Evolutionary conservation across 768 basidiomycete species (phyloP), one percentile per base, ranked within the genome.

Genomic region (Pulveroboletus sp.): DNA sequence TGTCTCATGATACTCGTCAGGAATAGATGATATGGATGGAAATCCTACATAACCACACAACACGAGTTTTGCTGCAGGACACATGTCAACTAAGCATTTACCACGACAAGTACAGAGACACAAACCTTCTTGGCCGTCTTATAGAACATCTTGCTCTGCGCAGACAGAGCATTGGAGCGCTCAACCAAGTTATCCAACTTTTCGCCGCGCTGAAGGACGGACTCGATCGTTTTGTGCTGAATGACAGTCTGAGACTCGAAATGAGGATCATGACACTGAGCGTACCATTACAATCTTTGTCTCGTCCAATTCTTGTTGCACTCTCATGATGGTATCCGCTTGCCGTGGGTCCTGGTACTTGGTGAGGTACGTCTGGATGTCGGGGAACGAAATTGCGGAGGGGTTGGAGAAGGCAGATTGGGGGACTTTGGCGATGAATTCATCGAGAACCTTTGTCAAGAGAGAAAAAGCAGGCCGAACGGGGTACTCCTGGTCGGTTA

Each of bases 171-270:
- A 63, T 90, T 85, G 47, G 94, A 97, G 33, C 94, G 81, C 61
- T 97, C 94, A 12, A 98, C 95, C 9, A 98, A 75, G 67, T 91
- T 91, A 68, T 97, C 94, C 38, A 99, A 77, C 72, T 92, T 94
- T 79, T 98, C 95, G 37, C 97, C 97, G 12, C 97, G 84, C 66
- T 94, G 85, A 35, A 99, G 77, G 10, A 99, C 94, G 4, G 90
- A 91, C 65, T 99, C 97, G 61, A 99, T 99, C 24, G 97, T 99
- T 77, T 98, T 97, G 77, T 98, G 97, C 94, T 98, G 63, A 50
- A 31, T 36, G 13, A 40, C 12, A 8, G 5, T 55, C 33, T 55
- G 25, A 32, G 5, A 24, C 16, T n/a, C 17, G 4, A 9, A 23
- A 9, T 0, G 8, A 40, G 1, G 16, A 20, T n/a, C 19, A 21